Conservation (phyloP, 2,329 filamentous ascomycete genomes). For the Phialemoniopsis sp. region DNA sequence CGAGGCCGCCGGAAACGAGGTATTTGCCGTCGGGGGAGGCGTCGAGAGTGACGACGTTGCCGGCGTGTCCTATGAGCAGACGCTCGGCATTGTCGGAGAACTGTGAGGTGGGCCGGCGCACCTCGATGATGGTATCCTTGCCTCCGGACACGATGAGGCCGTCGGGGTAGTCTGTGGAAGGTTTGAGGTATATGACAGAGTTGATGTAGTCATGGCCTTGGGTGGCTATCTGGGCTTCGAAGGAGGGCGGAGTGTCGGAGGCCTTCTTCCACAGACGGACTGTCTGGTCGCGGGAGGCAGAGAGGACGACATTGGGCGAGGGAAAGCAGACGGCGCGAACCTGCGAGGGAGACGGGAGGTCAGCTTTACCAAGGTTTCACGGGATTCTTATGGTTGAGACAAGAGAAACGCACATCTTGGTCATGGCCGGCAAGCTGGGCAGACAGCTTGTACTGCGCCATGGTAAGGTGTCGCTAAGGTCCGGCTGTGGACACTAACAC, state of each 20-base stretch:
- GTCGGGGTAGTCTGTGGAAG: slow-evolving; percentile 64
- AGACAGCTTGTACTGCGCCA: slow-evolving; percentile 89
- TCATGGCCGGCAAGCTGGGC: slow-evolving; percentile 86
- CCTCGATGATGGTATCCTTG: slow-evolving; percentile 89
- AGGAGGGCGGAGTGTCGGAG: slow-evolving; percentile 56
- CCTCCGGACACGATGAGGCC: slow-evolving; percentile 85
- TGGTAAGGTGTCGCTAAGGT: slow-evolving; percentile 25
- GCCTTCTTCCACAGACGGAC: slow-evolving; percentile 80
- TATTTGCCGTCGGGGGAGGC: slow-evolving; percentile 67
- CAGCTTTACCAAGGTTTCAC: too few species aligned
- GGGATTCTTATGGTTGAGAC: too few species aligned
- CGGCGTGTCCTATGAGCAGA: slow-evolving; percentile 77
- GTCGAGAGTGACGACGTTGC: slow-evolving; percentile 86
- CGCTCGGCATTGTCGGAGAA: slow-evolving; percentile 77
- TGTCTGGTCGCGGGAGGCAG: slow-evolving; percentile 86
- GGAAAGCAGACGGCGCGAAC: slow-evolving; percentile 85
- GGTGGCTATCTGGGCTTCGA: slow-evolving; percentile 73
- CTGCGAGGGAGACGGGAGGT: slow-evolving; percentile 39
- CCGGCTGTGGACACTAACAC: too few species aligned
- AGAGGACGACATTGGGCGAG: slow-evolving; percentile 66
- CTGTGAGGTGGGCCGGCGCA: slow-evolving; percentile 65
- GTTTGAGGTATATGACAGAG: slow-evolving; percentile 70
- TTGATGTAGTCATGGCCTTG: slow-evolving; percentile 87
- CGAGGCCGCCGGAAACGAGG: slow-evolving; percentile 92
- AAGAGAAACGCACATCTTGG: slow-evolving; percentile 74